Percentiles rank a stretch among this genome's conserved stretches.
Evolutionary conservation across 805 yeast genomes (phyloP).

Genomic region (Kodamaea sagamina): DNA sequence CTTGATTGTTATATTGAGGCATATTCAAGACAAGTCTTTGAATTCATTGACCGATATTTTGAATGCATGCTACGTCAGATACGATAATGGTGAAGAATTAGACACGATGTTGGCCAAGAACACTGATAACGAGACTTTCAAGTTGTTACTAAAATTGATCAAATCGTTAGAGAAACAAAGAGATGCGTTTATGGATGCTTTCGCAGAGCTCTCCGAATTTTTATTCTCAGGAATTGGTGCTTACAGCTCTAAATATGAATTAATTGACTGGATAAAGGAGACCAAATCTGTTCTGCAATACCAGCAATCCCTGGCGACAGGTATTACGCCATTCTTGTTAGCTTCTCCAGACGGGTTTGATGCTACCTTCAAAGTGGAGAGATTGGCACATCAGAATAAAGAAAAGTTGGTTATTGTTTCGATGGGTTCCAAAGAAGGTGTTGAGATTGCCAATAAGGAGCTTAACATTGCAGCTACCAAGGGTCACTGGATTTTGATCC

Average conservation of each 20-base stretch:
- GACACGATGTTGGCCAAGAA: constrained; percentile 14
- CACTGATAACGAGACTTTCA: constrained; percentile 21
- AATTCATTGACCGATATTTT: constrained; percentile 5
- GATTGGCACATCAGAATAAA: constrained; percentile 36
- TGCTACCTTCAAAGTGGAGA: constrained; percentile 56
- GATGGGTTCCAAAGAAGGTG: constrained; percentile 74
- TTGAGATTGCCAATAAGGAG: constrained; percentile 55
- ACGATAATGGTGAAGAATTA: constrained; percentile 6
- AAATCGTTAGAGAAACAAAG: constrained; percentile 10
- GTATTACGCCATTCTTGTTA: constrained; percentile 46
- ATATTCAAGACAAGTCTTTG: constrained; percentile 23
- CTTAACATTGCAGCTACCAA: constrained; percentile 45
- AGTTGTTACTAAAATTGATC: constrained; percentile 17
- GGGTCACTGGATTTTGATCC: constrained; percentile 75
- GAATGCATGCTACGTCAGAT: constrained; percentile 13
- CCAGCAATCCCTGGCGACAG: constrained; percentile 14
- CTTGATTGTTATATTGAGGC: constrained; percentile 11
- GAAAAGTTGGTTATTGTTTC: constrained; percentile 50
- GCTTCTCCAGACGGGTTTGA: constrained; percentile 67
- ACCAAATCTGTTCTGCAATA: not conserved
- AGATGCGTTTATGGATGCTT: constrained; percentile 18
- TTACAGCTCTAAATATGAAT: constrained; percentile 33
- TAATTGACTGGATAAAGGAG: constrained; percentile 30
- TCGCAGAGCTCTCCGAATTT: constrained; percentile 21
- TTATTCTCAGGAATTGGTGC: constrained; percentile 30